These are phyloP conservation scores for Taiozyma sp. DNA, from an alignment of 1,139 yeast species.

Conservation along the genomic window DNA sequence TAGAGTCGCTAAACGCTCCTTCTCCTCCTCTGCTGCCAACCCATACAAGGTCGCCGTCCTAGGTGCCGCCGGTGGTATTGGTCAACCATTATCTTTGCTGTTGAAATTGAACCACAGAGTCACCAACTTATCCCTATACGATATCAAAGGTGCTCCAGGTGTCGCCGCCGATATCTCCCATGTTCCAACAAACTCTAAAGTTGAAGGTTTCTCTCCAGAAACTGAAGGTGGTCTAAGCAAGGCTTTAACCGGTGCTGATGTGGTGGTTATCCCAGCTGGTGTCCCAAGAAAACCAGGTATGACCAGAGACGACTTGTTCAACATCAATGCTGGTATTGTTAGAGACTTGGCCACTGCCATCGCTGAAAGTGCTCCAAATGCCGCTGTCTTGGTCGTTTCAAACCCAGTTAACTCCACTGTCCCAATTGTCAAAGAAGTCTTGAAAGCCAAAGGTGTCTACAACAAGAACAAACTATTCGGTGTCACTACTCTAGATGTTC, in stretches of 20 bases:
- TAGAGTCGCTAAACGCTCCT: constrained; percentile 55
- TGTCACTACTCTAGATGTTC: constrained; percentile 93
- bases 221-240: constrained; percentile 65
- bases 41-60: constrained; percentile 80
- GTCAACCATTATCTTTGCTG: constrained; percentile 92
- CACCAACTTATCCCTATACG: constrained; percentile 81
- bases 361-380: constrained; percentile 84
- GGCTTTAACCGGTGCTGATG: constrained; percentile 77
- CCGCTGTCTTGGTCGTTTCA: constrained; percentile 81
- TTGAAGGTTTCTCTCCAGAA: constrained; percentile 82
- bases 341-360: constrained; percentile 87
- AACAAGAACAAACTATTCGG: constrained; percentile 92
- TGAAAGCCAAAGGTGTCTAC: constrained; percentile 80
- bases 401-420: constrained; percentile 99
- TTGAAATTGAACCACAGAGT: constrained; percentile 85
- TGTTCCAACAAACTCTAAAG: constrained; percentile 84
- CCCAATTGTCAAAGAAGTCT: constrained; percentile 94
- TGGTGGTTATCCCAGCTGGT: constrained; percentile 96
- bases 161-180: constrained; percentile 96
- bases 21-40: constrained; percentile 56
- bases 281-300: constrained; percentile 99
- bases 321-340: constrained; percentile 94
- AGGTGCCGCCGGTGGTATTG: constrained; percentile 99
- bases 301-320: constrained; percentile 97
- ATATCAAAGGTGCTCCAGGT: constrained; percentile 92